Evolutionary conservation across 495 filamentous ascomycete genomes (phyloP), one percentile per base, ranked within the genome.

Genomic region (Aspergillus saccharolyticus): DNA sequence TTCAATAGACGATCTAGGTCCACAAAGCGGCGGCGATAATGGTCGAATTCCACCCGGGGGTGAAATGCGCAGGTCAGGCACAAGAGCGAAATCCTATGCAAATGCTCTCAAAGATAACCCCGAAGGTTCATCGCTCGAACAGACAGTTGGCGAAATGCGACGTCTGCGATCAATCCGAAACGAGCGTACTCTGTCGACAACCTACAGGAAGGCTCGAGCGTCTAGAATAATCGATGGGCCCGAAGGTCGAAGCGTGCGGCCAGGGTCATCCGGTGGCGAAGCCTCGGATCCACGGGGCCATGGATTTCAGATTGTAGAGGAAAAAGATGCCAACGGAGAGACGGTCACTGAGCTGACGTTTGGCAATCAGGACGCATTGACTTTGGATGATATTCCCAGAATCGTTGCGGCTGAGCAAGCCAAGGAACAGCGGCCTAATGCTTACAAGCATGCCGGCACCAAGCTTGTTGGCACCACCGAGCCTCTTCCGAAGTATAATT

Each of bases 391-490:
- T 66, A 97, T 99, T 59, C 93, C 94, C n/a, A 81, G 93, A 59
- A 95, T 99, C 60, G 90, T 97, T 44, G 94, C 94, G 2, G 90
- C 93, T 9, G 90, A 97, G 64, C 94, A 97, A 74, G 92, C 94
- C 24, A 86, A 88, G 66, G 92, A 96, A 67, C 92, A 96, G 67
- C 83, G 91, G 53, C 86, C 91, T 17, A 95, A 89, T 65, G 91
- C 90, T 39, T 88, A 83, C 58, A 86, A 80, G 58, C 89, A 90
- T 64, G 84, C 86, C 16, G 84, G 89, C 33, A 85, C 87, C 48
- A 85, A 90, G 57, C 78, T 94, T 21, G 85, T 96, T 63, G 73
- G 67, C 3, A 69, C 70, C 30, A 72, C 74, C 65, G 86, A 79
- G 71, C 86, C 67, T 57, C 85, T 91, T 58, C 83, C 89, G 17